Conservation (phyloP, 169 alveolate genomes). For the Eimeria sp. region DNA sequence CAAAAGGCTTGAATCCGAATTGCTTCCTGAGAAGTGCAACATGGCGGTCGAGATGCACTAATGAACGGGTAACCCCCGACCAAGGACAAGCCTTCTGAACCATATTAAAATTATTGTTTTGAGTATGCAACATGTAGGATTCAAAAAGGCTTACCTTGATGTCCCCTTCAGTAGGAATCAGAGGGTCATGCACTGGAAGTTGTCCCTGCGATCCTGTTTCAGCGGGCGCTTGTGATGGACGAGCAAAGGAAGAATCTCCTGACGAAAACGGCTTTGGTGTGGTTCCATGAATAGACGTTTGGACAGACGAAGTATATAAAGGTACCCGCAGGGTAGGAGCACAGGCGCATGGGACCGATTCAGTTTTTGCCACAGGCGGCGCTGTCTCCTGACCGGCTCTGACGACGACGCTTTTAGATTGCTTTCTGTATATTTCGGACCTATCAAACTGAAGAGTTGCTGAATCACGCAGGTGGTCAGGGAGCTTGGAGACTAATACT, state of each 20-base stretch:
- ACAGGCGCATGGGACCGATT: neutral
- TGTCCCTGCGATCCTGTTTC: neutral
- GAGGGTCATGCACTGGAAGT: neutral
- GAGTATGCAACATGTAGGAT: neutral
- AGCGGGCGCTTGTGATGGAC: neutral
- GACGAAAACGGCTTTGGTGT: neutral
- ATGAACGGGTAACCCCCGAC: neutral
- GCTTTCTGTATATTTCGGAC: neutral
- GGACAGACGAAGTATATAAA: neutral
- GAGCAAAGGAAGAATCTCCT: neutral
- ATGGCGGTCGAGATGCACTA: neutral
- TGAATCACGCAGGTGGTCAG: neutral
- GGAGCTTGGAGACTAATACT: neutral
- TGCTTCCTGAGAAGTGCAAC: conserved; percentile 4
- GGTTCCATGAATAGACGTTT: neutral
- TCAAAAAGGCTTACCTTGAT: neutral
- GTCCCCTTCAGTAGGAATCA: neutral
- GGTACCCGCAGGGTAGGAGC: neutral
- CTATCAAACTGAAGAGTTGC: neutral
- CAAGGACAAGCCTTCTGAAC: neutral
- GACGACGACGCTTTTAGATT: neutral
- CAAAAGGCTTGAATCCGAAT: conserved; percentile 37
- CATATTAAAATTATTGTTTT: too few relatives aligned
- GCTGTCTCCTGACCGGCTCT: neutral
- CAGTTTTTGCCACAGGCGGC: neutral